Evolutionary conservation across 495 filamentous ascomycete species (phyloP).

Genomic region (Articulospora tetracladia): DNA sequence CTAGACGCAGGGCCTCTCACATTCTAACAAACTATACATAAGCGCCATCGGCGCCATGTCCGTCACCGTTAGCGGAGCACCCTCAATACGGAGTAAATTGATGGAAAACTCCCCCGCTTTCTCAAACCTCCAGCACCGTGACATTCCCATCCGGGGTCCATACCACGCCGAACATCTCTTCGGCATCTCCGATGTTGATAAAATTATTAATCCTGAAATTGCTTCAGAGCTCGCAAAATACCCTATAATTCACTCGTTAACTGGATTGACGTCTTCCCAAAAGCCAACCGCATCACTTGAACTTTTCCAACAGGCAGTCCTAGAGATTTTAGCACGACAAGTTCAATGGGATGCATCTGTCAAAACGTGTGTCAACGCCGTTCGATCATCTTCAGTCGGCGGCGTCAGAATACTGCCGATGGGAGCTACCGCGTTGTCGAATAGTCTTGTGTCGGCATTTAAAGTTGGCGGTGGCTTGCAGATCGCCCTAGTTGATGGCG

Average conservation of each 20-base stretch:
- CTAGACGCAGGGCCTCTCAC: constrained; percentile 47
- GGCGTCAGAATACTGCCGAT: constrained; percentile 7
- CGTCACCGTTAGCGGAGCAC: constrained; percentile 75
- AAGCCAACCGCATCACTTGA: constrained; percentile 1
- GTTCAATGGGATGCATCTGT: constrained; percentile 10
- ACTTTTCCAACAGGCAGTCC: constrained; percentile 11
- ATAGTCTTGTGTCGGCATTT: constrained; percentile 39
- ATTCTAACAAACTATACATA: constrained; percentile 61
- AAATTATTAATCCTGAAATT: constrained; percentile 9
- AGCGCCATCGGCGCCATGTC: constrained; percentile 67
- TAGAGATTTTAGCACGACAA: constrained; percentile 9
- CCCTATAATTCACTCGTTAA: neutral
- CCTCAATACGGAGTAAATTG: constrained; percentile 54
- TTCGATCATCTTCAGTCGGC: constrained; percentile 1
- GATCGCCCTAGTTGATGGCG: constrained; percentile 34
- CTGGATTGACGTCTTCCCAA: constrained; percentile 1
- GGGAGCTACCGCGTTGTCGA: constrained; percentile 14
- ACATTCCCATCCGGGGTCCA: constrained; percentile 70
- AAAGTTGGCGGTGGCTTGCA: constrained; percentile 35
- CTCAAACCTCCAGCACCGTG: constrained; percentile 46
- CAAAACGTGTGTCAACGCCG: constrained; percentile 3
- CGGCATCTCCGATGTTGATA: constrained; percentile 22
- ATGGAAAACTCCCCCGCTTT: constrained; percentile 37
- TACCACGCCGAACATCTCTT: constrained; percentile 79
- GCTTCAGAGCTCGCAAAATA: constrained; percentile 3